A percentile compares a stretch with the other conserved stretches of the same genome.
These are phyloP conservation scores for Eucalyptus coolabah DNA, from an alignment of 345 rosid genomes.

Conservation along the genomic window DNA sequence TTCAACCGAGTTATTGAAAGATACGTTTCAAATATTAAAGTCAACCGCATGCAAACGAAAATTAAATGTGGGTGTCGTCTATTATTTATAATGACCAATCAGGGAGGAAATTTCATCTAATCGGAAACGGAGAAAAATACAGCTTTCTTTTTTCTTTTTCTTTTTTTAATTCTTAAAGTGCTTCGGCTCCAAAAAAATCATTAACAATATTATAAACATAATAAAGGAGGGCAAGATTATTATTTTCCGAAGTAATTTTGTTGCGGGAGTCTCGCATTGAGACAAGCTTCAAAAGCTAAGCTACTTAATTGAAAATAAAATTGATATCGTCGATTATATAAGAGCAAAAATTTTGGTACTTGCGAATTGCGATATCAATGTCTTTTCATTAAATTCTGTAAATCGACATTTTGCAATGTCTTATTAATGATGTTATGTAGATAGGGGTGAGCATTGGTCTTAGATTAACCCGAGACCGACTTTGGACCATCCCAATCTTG, in stretches of 20 bases:
- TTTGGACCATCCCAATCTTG: accelerated
- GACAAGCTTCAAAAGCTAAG: not conserved
- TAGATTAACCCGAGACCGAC: too few species aligned
- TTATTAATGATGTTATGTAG: too few species aligned
- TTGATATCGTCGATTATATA: not conserved
- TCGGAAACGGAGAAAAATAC: accelerated
- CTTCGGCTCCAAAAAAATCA: not conserved
- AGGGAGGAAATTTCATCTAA: too few species aligned
- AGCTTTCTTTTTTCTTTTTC: too few species aligned
- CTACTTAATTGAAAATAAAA: not conserved
- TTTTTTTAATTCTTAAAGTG: not conserved
- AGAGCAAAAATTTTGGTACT: not conserved
- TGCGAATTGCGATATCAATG: not conserved
- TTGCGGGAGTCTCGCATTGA: accelerated
- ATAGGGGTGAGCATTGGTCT: too few species aligned
- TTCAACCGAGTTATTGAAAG: not conserved
- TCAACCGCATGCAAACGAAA: too few species aligned
- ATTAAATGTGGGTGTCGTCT: too few species aligned
- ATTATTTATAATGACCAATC: too few species aligned
- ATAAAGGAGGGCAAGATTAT: too few species aligned
- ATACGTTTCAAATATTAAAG: too few species aligned
- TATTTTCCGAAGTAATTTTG: not conserved
- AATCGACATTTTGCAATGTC: accelerated
- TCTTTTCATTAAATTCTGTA: not conserved
- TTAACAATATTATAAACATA: not conserved